Conservation (phyloP, 139 green algal genomes). For the Deuterostichococcus epilithicus region DNA sequence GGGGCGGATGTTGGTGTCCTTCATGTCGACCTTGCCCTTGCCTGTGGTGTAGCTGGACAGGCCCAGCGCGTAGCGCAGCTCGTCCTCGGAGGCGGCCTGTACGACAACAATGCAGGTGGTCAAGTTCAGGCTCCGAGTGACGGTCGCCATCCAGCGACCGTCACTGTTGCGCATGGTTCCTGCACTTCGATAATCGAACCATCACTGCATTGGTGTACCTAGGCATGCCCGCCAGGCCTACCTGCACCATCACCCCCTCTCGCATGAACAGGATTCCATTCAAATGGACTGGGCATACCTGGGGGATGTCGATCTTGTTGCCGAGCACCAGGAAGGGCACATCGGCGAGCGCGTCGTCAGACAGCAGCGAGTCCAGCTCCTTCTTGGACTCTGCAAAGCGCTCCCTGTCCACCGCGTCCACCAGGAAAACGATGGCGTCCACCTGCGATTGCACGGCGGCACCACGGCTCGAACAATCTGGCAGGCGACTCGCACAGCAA, state of each 20-base stretch:
- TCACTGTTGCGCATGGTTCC: no score
- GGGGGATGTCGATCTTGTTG: conserved; percentile 99
- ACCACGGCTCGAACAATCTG: background rate
- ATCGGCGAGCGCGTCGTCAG: conserved; percentile 84
- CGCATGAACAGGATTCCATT: no score
- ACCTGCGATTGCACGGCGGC: conserved; percentile 57
- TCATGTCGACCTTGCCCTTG: conserved; percentile 93
- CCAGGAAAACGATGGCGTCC: conserved; percentile 98
- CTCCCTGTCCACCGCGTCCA: conserved; percentile 94
- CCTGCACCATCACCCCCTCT: no score
- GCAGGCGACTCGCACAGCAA: no score
- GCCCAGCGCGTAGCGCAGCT: conserved; percentile 88
- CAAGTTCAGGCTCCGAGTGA: no score
- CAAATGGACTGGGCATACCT: no score
- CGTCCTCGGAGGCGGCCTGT: conserved; percentile 67
- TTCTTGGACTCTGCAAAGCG: conserved; percentile 88
- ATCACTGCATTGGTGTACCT: no score
- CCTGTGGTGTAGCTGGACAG: conserved; percentile 93
- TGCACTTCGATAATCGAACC: no score
- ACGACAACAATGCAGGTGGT: background rate
- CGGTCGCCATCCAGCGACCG: no score
- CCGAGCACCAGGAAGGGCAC: conserved; percentile 97
- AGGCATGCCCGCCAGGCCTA: no score
- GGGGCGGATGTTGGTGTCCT: conserved; percentile 79
- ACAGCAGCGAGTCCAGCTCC: conserved; percentile 91